Evolutionary conservation across 164 flowering plant genomes (phyloP), one percentile per base, ranked within the genome.

Genomic region (Umbilicus rupestris): DNA sequence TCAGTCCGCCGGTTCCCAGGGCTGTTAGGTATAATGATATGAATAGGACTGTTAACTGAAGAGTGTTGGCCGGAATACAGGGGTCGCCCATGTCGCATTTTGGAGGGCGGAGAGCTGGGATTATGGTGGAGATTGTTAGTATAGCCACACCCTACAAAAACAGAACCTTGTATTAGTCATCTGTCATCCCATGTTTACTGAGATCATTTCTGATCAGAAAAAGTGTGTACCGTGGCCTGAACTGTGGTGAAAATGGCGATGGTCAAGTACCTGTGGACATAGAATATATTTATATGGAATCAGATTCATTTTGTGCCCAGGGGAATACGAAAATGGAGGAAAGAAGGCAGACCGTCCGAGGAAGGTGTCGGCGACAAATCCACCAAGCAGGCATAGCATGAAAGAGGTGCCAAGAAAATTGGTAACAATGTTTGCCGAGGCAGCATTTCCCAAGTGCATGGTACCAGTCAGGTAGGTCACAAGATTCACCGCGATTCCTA

Each of bases 1-100:
- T 94, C 3, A 90, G 78, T 3, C 99, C 97, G 2, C 97, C 99
- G 7, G 97, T 94, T n/a, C 99, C 99, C 0, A 94, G 82, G 15
- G 99, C 97, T 0, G 88, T 87, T 7, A 91, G 75, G 80, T 94
- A 91, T 14, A 94, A 80, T 0, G 97, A 95, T 5, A 80, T 22
- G 69, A 79, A 87, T 6, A 94, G 92, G 14, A 89, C 78, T 5
- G 66, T 35, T 0, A 88, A 80, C 70, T 94, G 97, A 6, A 35
- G 64, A 9, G 76, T 76, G 67, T 41, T 80, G 1, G 99, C 99
- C 1, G 73, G 83, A 30, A 72, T 31, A 79, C 99, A 91, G 2
- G 76, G 20, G 2, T 44, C 2, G 16, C 31, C 55, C 17, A 67
- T 22, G 19, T 62, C 59, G 78, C 97, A 94, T 52, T 82, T 79